Percentiles rank a stretch among this genome's conserved stretches.
phyloP scores from a whole-genome alignment of 1,139 yeast species.

The Hanseniaspora sp. region DNA sequence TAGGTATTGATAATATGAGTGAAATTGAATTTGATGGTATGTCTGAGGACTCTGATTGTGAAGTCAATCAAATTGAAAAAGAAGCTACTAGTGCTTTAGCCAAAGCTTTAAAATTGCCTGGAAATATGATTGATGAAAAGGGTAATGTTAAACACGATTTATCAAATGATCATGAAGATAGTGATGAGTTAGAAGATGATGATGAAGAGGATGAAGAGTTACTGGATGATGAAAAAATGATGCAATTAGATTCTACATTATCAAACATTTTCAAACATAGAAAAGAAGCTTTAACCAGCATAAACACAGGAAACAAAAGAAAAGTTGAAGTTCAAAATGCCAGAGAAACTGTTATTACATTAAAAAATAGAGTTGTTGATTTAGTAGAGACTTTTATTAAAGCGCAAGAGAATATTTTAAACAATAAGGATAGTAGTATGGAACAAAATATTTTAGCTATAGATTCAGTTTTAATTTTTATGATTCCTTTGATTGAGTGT shows the following conservation, averaged over 20 bases:
- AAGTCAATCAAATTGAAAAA: conserved; percentile 47
- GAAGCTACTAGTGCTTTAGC: conserved; percentile 66
- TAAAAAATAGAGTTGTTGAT: conserved; percentile 71
- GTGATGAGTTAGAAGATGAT: conserved; percentile 33
- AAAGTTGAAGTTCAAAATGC: conserved; percentile 66
- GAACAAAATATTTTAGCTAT: neutral
- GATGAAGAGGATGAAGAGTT: conserved; percentile 57
- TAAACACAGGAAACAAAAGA: conserved; percentile 52
- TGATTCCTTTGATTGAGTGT: conserved; percentile 51
- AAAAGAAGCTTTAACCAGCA: conserved; percentile 45
- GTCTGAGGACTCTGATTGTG: conserved; percentile 31
- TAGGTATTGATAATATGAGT: conserved; percentile 26
- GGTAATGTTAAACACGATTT: conserved; percentile 35
- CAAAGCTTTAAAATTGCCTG: conserved; percentile 62
- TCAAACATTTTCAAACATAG: conserved; percentile 77
- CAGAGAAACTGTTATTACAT: conserved; percentile 62
- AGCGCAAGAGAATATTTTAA: conserved; percentile 23
- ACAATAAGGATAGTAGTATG: neutral
- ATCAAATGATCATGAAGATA: conserved; percentile 35
- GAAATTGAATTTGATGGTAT: conserved; percentile 25
- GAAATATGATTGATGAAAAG: conserved; percentile 31
- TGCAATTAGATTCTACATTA: conserved; percentile 80
- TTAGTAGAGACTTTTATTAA: conserved; percentile 54
- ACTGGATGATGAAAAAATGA: conserved; percentile 96
- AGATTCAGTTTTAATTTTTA: conserved; percentile 26